Evolutionary conservation across 805 yeast species (phyloP).

Genomic region (Saccharomycopsis vini): DNA sequence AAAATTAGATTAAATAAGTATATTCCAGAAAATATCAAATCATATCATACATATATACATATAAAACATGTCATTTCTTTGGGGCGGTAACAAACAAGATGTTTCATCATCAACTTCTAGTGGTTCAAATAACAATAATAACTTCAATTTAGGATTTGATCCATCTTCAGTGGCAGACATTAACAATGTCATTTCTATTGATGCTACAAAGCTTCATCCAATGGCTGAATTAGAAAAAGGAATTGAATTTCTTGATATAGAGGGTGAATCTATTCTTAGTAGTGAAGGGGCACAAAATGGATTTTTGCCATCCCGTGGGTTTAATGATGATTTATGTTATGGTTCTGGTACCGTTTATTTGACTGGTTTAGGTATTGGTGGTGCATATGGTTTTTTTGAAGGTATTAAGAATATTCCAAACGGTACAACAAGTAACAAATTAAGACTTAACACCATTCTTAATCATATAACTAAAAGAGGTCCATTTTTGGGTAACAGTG

Average conservation of each 20-base stretch:
- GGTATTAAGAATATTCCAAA: slow-evolving; percentile 74
- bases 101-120: neutral
- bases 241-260: slow-evolving; percentile 82
- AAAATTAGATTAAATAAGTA: no score
- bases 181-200: slow-evolving; percentile 43
- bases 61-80: slow-evolving; percentile 17
- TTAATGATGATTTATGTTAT: slow-evolving; percentile 95
- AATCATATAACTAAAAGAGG: slow-evolving; percentile 93
- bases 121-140: neutral
- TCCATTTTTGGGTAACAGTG: slow-evolving; percentile 89
- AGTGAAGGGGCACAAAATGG: slow-evolving; percentile 79
- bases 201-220: slow-evolving; percentile 74
- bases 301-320: slow-evolving; percentile 89
- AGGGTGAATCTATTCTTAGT: slow-evolving; percentile 67
- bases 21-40: no score
- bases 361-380: slow-evolving; percentile 82
- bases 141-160: slow-evolving; percentile 46
- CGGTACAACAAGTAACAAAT: slow-evolving; percentile 57
- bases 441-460: slow-evolving; percentile 80
- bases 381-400: slow-evolving; percentile 78
- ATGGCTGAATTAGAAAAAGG: slow-evolving; percentile 87
- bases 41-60: no score
- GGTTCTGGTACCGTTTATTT: slow-evolving; percentile 95
- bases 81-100: slow-evolving; percentile 13
- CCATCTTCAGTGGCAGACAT: slow-evolving; percentile 57